These are phyloP conservation scores for Suillus clintonianus DNA, from an alignment of 768 basidiomycete species.

Conservation along the genomic window DNA sequence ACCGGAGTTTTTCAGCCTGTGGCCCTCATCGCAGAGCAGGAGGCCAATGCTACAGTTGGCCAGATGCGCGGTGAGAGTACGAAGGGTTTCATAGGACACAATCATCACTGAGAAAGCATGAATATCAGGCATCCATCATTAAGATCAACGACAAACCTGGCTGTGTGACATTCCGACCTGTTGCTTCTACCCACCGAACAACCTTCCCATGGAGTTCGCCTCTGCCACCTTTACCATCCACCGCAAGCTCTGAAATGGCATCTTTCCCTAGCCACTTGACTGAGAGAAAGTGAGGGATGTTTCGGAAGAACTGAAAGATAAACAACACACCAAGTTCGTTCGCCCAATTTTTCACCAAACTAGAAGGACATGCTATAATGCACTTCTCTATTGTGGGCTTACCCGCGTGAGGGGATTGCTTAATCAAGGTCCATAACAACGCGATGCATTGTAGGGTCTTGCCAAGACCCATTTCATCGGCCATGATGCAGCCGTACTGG, in stretches of 20 bases:
- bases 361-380: slow-evolving; percentile 96
- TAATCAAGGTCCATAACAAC: slow-evolving; percentile 91
- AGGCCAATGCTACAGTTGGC: slow-evolving; percentile 83
- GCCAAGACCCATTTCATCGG: slow-evolving; percentile 98
- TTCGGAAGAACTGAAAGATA: slow-evolving; percentile 1
- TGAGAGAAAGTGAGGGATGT: slow-evolving; percentile 1
- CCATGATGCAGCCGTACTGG: slow-evolving; percentile 97
- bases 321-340: slow-evolving; percentile 79
- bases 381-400: slow-evolving; percentile 94
- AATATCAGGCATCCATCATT: not conserved
- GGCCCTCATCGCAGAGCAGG: slow-evolving; percentile 96
- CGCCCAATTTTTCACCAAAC: slow-evolving; percentile 97
- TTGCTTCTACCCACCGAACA: slow-evolving; percentile 85
- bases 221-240: slow-evolving; percentile 93
- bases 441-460: slow-evolving; percentile 97
- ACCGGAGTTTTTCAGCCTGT: slow-evolving; percentile 96
- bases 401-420: slow-evolving; percentile 88
- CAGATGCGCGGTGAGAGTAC: slow-evolving; percentile 75
- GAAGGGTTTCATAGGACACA: slow-evolving; percentile 95
- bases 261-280: slow-evolving; percentile 96
- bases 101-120: slow-evolving; percentile 79
- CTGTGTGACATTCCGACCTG: slow-evolving; percentile 86
- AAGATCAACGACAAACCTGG: slow-evolving; percentile 59
- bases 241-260: slow-evolving; percentile 76
- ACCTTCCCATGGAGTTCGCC: slow-evolving; percentile 78